Evolutionary conservation across 495 filamentous ascomycete genomes (phyloP), one percentile per base, ranked within the genome.

Genomic region (Bathelium albidoporum): DNA sequence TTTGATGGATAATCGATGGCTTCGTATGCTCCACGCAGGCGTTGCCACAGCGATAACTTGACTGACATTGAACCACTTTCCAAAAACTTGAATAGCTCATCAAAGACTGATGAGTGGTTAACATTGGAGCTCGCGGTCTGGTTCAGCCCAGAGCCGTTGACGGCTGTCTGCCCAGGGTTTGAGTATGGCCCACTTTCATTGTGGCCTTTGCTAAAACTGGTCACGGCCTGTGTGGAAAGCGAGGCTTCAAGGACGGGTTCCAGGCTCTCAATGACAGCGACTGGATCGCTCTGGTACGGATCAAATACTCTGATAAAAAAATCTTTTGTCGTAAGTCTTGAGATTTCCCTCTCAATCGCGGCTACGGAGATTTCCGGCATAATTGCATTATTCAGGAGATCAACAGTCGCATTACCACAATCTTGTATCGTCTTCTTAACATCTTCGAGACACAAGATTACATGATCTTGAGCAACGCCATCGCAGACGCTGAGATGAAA

Each of bases 261-360:
- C 34, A 99, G 78, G 41, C 84, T 94, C 67, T 96, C 91, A 67
- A 99, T 96, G 2, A 96, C 81, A 10, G 84, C 82, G 3, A 89
- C 80, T 0, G 94, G 87, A 69, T 96, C 85, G 39, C 83, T 83
- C 34, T 82, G 75, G 44, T 85, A 79, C 28, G 81, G 73, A 60
- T 77, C 79, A 66, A 97, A 96, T 0, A 99, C 83, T 32, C 84
- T 87, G 64, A 88, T 79, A 75, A 99, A 97, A 74, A 96, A 97
- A 69, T 96, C 95, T 84, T 94, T 91, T 0, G 91, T 97, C 16
- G 89, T 95, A 16, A 97, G 78, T 70, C 91, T 89, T 53, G 89
- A 89, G 29, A 96, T 88, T 69, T 99, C 94, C 32, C 90, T 85
- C 55, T 96, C 91, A 14, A 92, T 85, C 2, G 89, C 88, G 14